Evolutionary conservation across 306 rosid genomes (phyloP), one percentile per base, ranked within the genome.

Genomic region (Castanea crenata): DNA sequence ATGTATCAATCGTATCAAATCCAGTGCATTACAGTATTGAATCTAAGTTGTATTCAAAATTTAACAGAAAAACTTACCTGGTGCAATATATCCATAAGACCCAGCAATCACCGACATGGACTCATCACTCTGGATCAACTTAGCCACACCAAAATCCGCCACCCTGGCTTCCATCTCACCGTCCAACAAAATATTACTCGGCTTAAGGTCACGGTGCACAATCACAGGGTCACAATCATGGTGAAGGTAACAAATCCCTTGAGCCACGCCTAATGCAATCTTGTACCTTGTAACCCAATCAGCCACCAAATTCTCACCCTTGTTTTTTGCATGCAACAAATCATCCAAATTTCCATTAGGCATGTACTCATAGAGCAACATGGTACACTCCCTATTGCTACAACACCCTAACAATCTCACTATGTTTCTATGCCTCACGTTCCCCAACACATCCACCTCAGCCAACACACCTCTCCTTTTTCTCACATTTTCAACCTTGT

Each of bases 71-170:
- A 4, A 75, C 71, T 18, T 23, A 93, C 99, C 99, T 79, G 99
- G 99, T 8, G 99, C 99, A 77, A 95, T 95, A 86, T 95, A 95
- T 67, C 99, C 99, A 8, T 95, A 93, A 1, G 99, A 93, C 12
- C 99, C 99, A 13, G 98, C 98, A 54, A 95, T 95, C 10, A 95
- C 98, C 0, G 99, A 95, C 99, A 93, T 93, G n/a, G 98, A 90
- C 55, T 95, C 98, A 10, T 91, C 91, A 16, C 85, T 74, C 29
- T 91, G 96, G 75, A 92, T 93, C 68, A 95, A 59, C 84, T 95
- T 95, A 2, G 99, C 99, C 35, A 95, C 98, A 0, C 99, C 99
- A 27, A 95, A 95, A 83, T 95, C 99, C 0, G 99, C 99, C 51
- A 95, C 98, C 25, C 98, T 85, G 18, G 98, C 96, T 27, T 95